Conservation (phyloP, 805 yeast genomes). For the Metschnikowia cerradonensis region DNA sequence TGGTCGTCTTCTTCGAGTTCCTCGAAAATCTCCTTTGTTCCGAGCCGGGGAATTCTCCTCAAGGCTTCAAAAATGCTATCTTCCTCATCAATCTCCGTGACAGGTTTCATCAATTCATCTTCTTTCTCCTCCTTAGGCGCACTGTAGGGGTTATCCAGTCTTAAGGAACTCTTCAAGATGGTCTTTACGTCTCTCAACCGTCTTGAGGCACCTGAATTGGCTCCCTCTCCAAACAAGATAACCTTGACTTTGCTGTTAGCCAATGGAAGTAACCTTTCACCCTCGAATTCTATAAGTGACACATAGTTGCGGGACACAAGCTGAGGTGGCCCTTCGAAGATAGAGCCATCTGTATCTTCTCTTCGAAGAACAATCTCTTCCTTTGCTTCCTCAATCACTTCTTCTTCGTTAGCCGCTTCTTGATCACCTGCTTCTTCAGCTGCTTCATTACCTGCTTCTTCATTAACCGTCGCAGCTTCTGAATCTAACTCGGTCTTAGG, state of each 20-base stretch:
- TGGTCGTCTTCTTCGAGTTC: conserved; percentile 34
- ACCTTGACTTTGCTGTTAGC: conserved; percentile 26
- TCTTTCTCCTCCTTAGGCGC: conserved; percentile 26
- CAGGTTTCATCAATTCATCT: conserved; percentile 33
- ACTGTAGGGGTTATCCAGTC: conserved; percentile 41
- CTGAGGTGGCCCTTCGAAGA: conserved; percentile 68
- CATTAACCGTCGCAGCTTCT: background rate
- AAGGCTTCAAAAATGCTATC: conserved; percentile 40
- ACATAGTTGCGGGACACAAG: conserved; percentile 53
- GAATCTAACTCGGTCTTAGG: background rate
- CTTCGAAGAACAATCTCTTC: background rate
- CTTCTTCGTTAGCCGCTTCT: conserved; percentile 4
- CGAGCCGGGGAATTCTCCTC: conserved; percentile 56
- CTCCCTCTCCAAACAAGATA: conserved; percentile 59
- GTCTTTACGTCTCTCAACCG: conserved; percentile 55
- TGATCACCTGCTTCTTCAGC: background rate
- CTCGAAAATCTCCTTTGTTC: conserved; percentile 47
- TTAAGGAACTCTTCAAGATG: conserved; percentile 24
- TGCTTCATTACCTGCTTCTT: background rate
- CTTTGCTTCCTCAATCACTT: conserved; percentile 4
- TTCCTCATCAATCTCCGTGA: conserved; percentile 32
- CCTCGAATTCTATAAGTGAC: conserved; percentile 48
- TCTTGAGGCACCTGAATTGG: conserved; percentile 48
- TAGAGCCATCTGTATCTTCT: conserved; percentile 14
- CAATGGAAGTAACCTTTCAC: conserved; percentile 23